A percentile compares a stretch with the other conserved stretches of the same genome.
Evolutionary conservation across 768 basidiomycete species (phyloP).

Genomic region (Tephrocybe sp.): DNA sequence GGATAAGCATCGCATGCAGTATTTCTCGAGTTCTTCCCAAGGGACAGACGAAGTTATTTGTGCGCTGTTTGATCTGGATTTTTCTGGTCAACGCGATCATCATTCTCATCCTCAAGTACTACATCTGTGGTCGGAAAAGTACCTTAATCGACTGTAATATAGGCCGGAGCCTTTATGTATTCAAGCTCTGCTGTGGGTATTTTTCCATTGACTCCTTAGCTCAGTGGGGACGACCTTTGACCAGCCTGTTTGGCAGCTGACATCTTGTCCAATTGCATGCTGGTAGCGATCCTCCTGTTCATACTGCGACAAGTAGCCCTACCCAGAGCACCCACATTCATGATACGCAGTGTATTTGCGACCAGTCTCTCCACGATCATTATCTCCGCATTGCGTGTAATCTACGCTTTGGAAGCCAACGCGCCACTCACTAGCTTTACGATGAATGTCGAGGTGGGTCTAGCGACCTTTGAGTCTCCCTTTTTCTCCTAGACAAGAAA

Average conservation of each 20-base stretch:
- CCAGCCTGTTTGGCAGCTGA: no score
- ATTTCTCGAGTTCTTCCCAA: conserved; percentile 16
- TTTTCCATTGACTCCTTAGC: neutral
- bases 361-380: conserved; percentile 14
- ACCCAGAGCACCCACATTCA: conserved; percentile 10
- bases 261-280: conserved; percentile 10
- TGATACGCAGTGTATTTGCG: conserved; percentile 19
- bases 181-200: conserved; percentile 15
- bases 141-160: conserved; percentile 14
- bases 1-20: conserved; percentile 22
- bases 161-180: conserved; percentile 8
- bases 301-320: conserved; percentile 12
- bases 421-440: conserved; percentile 12
- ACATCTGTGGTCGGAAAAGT: conserved; percentile 10
- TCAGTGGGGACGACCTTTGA: no score
- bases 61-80: neutral
- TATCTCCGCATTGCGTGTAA: conserved; percentile 14
- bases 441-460: conserved; percentile 19
- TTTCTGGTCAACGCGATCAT: conserved; percentile 2
- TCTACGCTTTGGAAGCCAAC: conserved; percentile 6
- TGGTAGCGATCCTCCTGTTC: conserved; percentile 6
- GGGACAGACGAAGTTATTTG: neutral
- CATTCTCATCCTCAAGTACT: conserved; percentile 15
- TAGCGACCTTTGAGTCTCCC: no score
- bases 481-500: neutral